Conservation (phyloP, 2,329 filamentous ascomycete genomes). For the Geosmithia putterillii region DNA sequence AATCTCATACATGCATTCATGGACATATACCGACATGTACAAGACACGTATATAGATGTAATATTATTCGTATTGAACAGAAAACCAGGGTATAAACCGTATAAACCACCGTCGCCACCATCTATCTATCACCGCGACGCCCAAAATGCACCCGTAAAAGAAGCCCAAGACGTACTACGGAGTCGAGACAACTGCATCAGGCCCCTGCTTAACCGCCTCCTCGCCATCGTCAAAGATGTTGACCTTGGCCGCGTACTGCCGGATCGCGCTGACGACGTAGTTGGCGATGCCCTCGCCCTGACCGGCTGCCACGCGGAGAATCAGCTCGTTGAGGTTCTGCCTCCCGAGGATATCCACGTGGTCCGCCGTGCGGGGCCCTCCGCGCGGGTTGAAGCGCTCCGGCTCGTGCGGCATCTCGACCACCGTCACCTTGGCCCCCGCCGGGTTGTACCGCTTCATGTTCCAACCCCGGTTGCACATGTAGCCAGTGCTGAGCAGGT, state of each 20-base stretch:
- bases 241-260: slow-evolving; percentile 70
- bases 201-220: slow-evolving; percentile 6
- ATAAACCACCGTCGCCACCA: background rate
- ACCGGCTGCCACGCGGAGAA: slow-evolving; percentile 76
- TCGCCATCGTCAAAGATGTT: slow-evolving; percentile 59
- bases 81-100: background rate
- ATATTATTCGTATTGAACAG: too few species aligned
- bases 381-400: slow-evolving; percentile 76
- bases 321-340: slow-evolving; percentile 79
- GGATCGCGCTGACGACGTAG: slow-evolving; percentile 68
- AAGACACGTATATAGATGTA: too few species aligned
- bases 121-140: background rate
- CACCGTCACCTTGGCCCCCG: slow-evolving; percentile 66
- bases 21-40: too few species aligned
- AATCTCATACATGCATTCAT: too few species aligned
- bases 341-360: slow-evolving; percentile 94
- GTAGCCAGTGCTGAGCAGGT: slow-evolving; percentile 81
- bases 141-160: background rate
- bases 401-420: slow-evolving; percentile 97
- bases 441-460: slow-evolving; percentile 87
- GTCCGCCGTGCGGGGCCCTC: slow-evolving; percentile 62
- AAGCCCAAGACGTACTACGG: background rate
- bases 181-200: background rate
- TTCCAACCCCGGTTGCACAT: slow-evolving; percentile 97
- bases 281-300: slow-evolving; percentile 69